Percentiles rank a stretch among this genome's conserved stretches.
phyloP scores from a whole-genome alignment of 2,329 filamentous ascomycete species.

The Botrytis sinoallii region DNA sequence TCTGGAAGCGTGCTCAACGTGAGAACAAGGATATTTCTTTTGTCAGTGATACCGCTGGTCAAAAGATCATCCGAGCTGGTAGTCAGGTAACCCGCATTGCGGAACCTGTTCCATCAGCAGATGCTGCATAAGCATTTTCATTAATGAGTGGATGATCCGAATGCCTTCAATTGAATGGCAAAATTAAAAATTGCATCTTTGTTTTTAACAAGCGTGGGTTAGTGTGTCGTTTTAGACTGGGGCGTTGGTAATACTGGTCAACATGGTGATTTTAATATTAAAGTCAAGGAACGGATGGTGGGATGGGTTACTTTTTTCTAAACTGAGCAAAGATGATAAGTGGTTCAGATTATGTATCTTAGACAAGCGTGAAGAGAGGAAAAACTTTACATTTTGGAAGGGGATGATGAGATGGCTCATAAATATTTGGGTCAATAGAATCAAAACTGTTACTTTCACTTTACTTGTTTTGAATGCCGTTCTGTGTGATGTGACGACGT shows the following conservation, averaged over 20 bases:
- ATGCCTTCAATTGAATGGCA: background rate
- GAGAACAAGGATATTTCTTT: slow-evolving; percentile 81
- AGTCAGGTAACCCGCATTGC: slow-evolving; percentile 80
- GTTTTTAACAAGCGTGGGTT: slow-evolving; percentile 24
- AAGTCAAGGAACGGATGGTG: slow-evolving; percentile 5
- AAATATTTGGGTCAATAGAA: background rate
- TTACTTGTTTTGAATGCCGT: fast-evolving
- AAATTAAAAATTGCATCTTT: slow-evolving; percentile 18
- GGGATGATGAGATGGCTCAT: background rate
- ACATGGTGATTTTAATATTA: slow-evolving; percentile 14
- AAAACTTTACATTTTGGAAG: background rate
- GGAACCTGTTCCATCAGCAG: slow-evolving; percentile 76
- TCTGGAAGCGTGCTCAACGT: slow-evolving; percentile 83
- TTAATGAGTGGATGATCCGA: slow-evolving; percentile 16
- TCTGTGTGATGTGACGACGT: background rate
- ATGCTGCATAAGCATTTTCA: slow-evolving; percentile 61
- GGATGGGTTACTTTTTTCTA: background rate
- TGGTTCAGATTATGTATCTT: slow-evolving; percentile 6
- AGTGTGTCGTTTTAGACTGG: slow-evolving; percentile 20
- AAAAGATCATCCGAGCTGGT: slow-evolving; percentile 82
- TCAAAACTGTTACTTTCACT: background rate
- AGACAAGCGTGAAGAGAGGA: background rate
- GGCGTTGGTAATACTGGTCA: slow-evolving; percentile 22
- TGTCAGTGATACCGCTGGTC: slow-evolving; percentile 75
- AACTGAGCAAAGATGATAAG: background rate